Base-by-base conservation (phyloP, 371 early-diverging fungal species). In the Mortierella polycephala region DNA sequence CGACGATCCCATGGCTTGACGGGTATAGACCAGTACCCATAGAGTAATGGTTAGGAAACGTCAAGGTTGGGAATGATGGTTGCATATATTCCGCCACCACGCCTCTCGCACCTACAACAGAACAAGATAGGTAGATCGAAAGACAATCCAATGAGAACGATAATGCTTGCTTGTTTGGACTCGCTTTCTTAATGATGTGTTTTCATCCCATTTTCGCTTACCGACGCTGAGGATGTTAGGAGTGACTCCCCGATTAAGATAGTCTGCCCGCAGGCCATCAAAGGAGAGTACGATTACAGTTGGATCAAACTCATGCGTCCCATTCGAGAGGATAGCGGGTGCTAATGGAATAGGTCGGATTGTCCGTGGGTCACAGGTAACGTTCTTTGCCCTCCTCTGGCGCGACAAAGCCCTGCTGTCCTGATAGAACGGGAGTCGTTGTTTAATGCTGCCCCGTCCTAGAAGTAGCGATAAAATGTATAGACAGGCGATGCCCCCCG, bases 21-120 rank as follows among this genome's bases (percentile, higher is more conserved):
- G 98, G 97, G 75, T 92, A 95, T 45, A 97, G 80, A 11, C 98
- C 98, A 6, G 98, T 98, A 3, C 88, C 94, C 37, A 98, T 81
- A 1, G 96, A 88, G 83, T 94, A 97, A 79, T 98, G 98, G 82
- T 98, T 98, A 7, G 98, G 95, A 71, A 98, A 98, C 1, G 98
- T 97, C 62, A 93, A 85, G 77, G 88, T 90, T 13, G 93, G 95
- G 75, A 93, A 95, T 8, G 90, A 84, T 13, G 95, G 93, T 30
- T 83, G 82, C 91, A 95, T 88, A 64, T 85, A 88, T 55, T 90
- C 84, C 18, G 95, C 91, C 37, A 56, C 65, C 7, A 89, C 40
- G 14, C 90, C 91, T 50, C 81, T 67, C 0, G 75, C 52, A 12
- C 82, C 88, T 88, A 60, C 14, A 53, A 59, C 1, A 5, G 12